Percentiles rank a stretch among this genome's conserved stretches.
Conservation (phyloP, 2,329 filamentous ascomycete genomes). For the Paraconiothyrium sp. region DNA sequence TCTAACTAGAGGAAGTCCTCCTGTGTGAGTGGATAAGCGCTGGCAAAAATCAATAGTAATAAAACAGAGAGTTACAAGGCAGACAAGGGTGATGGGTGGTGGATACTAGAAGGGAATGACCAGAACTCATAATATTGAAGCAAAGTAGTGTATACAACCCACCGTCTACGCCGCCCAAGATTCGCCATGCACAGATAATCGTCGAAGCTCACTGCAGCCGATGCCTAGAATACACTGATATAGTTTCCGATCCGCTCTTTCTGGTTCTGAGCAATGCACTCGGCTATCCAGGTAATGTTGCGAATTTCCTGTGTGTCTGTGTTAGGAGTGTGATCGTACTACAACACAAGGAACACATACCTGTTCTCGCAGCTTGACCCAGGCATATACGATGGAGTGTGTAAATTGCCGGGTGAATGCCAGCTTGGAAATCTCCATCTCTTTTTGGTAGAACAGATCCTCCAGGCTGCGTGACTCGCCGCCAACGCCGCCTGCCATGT, state of each 20-base stretch:
- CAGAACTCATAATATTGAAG: constrained; percentile 12
- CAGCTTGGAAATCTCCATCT: constrained; percentile 97
- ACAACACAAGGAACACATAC: constrained; percentile 61
- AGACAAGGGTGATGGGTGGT: too few relatives aligned
- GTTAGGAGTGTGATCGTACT: constrained; percentile 26
- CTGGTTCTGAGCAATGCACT: constrained; percentile 99
- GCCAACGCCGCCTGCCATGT: constrained; percentile 83
- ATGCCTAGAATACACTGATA: constrained; percentile 82
- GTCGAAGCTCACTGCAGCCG: constrained; percentile 32
- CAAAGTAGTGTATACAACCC: constrained; percentile 40
- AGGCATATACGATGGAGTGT: constrained; percentile 92
- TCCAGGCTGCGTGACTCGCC: constrained; percentile 89
- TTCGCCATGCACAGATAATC: constrained; percentile 37
- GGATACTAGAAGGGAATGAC: neutral
- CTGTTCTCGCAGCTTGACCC: constrained; percentile 97
- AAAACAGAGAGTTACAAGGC: too few relatives aligned
- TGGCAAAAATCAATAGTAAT: too few relatives aligned
- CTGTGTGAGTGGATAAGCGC: too few relatives aligned
- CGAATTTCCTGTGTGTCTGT: constrained; percentile 80
- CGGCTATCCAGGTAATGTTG: constrained; percentile 99
- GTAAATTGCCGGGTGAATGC: constrained; percentile 97
- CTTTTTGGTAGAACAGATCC: constrained; percentile 98
- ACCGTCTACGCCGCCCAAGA: constrained; percentile 39
- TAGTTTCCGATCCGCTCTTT: constrained; percentile 99
- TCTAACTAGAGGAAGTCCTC: too few relatives aligned